Evolutionary conservation across 768 basidiomycete species (phyloP), one percentile per base, ranked within the genome.

Genomic region (Cubamyces sp.): DNA sequence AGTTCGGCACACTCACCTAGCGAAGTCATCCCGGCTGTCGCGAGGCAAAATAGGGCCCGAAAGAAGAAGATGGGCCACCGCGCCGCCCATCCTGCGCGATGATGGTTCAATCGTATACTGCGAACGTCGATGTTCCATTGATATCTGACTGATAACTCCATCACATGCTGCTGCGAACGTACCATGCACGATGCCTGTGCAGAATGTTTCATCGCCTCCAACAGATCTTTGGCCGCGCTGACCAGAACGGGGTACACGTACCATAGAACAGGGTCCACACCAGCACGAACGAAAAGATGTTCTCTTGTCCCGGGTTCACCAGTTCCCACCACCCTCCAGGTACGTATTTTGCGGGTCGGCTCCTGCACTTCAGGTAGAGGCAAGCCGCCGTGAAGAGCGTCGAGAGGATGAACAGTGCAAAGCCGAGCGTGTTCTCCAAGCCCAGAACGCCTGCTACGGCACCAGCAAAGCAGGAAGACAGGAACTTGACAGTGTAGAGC

Each of bases 191-290:
- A 84, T 75, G 16, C 81, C 83, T 76, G 60, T 49, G 21, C 26
- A 18, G 26, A n/a, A 15, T 28, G 62, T 57, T 45, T 54, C 50
- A 50, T 45, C 52, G 45, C 43, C 42, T 56, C 54, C 55, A 49
- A 57, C 55, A 63, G 50, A 52, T 63, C 51, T 42, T 34, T 53
- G 15, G 26, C 54, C 25, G 28, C 61, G 51, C 54, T 30, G 40
- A 47, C 62, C 54, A 26, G 43, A 40, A 41, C 23, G 11, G 21
- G 57, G 46, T 39, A 34, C 30, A 76, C 90, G 61, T 68, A 93
- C 92, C 95, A 73, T 92, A 96, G 73, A 95, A 91, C 57, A 96
- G 78, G 39, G 95, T 98, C 95, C 95, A 98, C 21, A 91, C 88
- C 28, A 97, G 83, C 60, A 98, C 83, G 69, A 96, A 98, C 3